phyloP scores from a whole-genome alignment of 192 early-diverging fungal species.

The Kickxella alabastrina region DNA sequence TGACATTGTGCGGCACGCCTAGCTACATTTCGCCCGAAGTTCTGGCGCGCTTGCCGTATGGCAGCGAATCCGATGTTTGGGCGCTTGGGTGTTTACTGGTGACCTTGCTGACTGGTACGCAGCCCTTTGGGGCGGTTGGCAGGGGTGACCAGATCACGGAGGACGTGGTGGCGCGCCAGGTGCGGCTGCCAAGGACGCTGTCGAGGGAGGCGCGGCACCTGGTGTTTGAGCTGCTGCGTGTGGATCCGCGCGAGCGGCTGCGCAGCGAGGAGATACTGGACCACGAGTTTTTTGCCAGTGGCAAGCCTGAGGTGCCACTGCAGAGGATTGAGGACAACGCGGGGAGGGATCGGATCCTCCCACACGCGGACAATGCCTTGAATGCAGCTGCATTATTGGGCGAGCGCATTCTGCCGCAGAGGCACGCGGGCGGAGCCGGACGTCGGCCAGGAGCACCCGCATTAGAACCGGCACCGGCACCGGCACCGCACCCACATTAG shows the following conservation, averaged over 20 bases:
- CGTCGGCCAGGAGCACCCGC: no score
- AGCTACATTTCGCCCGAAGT: slow-evolving; percentile 81
- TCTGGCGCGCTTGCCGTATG: slow-evolving; percentile 65
- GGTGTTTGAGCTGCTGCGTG: slow-evolving; percentile 55
- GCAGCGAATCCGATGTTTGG: slow-evolving; percentile 71
- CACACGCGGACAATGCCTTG: no score
- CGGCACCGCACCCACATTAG: background rate
- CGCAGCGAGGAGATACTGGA: slow-evolving; percentile 46
- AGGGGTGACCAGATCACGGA: slow-evolving; percentile 15
- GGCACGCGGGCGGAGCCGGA: background rate
- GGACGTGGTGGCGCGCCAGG: slow-evolving; percentile 48
- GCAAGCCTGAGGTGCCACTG: slow-evolving; percentile 19
- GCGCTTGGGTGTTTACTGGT: slow-evolving; percentile 73
- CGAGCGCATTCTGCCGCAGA: slow-evolving; percentile 1
- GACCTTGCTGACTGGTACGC: slow-evolving; percentile 66
- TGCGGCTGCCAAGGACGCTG: slow-evolving; percentile 52
- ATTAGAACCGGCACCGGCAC: no score
- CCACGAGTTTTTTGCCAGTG: slow-evolving; percentile 56
- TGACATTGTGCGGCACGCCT: slow-evolving; percentile 75
- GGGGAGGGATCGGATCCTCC: no score
- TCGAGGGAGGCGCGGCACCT: slow-evolving; percentile 56
- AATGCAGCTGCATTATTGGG: background rate
- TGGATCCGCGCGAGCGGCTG: slow-evolving; percentile 56
- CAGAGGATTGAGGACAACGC: slow-evolving; percentile 3
- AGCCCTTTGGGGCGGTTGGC: slow-evolving; percentile 61